phyloP scores from a whole-genome alignment of 1,284 basidiomycete species.

The Leccinum variabile region DNA sequence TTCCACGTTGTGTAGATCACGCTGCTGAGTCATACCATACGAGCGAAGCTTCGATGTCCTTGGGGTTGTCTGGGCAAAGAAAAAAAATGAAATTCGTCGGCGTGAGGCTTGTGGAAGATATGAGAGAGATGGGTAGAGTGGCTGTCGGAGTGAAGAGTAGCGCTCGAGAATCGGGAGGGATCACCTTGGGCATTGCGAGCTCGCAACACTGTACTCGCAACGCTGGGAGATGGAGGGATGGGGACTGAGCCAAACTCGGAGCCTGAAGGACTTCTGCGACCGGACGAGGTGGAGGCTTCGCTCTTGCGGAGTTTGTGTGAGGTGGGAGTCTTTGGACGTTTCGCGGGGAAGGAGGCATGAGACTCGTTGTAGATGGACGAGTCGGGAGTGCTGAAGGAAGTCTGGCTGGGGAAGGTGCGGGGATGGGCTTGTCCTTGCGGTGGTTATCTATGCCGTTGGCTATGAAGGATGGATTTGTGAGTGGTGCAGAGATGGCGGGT shows the following conservation, averaged over 20 bases:
- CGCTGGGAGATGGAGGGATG: slow-evolving; percentile 37
- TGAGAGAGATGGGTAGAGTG: slow-evolving; percentile 56
- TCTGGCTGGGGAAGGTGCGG: slow-evolving; percentile 35
- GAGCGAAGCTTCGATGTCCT: slow-evolving; percentile 79
- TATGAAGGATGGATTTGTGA: slow-evolving; percentile 75
- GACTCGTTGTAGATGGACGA: slow-evolving; percentile 62
- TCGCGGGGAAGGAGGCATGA: slow-evolving; percentile 36
- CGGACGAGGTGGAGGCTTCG: slow-evolving; percentile 51
- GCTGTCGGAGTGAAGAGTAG: slow-evolving; percentile 49
- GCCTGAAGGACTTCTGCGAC: slow-evolving; percentile 43
- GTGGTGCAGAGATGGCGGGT: slow-evolving; percentile 65
- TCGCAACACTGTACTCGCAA: slow-evolving; percentile 42
- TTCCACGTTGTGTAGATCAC: slow-evolving; percentile 62
- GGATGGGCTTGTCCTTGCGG: slow-evolving; percentile 54
- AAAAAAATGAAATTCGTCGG: slow-evolving; percentile 65
- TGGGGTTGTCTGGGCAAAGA: slow-evolving; percentile 57
- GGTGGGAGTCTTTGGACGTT: slow-evolving; percentile 39
- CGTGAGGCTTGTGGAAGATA: slow-evolving; percentile 51
- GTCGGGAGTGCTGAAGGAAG: slow-evolving; percentile 54
- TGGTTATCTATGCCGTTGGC: slow-evolving; percentile 59
- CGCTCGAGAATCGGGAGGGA: slow-evolving; percentile 56
- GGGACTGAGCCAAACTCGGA: slow-evolving; percentile 49
- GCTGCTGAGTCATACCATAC: slow-evolving; percentile 57
- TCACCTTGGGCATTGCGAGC: slow-evolving; percentile 56
- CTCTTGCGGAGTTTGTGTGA: slow-evolving; percentile 50